These are phyloP conservation scores for Pythium diclinum DNA, from an alignment of 352 stramenopile genomes.

Conservation along the genomic window DNA sequence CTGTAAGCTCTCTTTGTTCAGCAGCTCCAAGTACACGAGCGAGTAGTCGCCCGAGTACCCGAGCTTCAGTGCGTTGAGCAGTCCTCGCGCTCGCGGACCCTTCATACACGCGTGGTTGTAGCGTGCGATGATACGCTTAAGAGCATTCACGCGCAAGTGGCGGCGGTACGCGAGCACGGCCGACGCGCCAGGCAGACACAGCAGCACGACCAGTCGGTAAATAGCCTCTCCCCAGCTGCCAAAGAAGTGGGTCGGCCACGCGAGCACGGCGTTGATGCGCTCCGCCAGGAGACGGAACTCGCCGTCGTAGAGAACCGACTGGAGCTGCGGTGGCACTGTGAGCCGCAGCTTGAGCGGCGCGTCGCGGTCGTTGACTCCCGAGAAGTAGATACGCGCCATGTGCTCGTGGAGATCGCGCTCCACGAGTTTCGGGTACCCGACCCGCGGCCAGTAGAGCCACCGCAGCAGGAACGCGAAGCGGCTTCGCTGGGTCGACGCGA, in stretches of 20 bases:
- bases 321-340: constrained; percentile 53
- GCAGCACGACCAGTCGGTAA: constrained; percentile 49
- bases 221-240: constrained; percentile 61
- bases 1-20: constrained; percentile 72
- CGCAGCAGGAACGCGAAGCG: constrained; percentile 55
- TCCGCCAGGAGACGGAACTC: constrained; percentile 65
- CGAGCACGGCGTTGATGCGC: constrained; percentile 58
- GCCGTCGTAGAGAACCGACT: constrained; percentile 63
- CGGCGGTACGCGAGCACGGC: constrained; percentile 64
- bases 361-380: constrained; percentile 59
- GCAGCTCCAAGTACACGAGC: constrained; percentile 72
- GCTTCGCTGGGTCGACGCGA: constrained; percentile 50
- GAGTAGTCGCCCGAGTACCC: constrained; percentile 80
- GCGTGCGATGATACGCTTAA: constrained; percentile 71
- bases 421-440: constrained; percentile 75
- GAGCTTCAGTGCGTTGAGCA: constrained; percentile 77
- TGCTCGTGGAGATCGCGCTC: constrained; percentile 78
- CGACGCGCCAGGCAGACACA: constrained; percentile 72
- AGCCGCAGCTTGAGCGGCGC: constrained; percentile 54
- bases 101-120: constrained; percentile 87
- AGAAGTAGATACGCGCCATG: constrained; percentile 77
- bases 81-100: constrained; percentile 52
- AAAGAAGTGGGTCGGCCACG: constrained; percentile 44
- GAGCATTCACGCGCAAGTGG: constrained; percentile 68
- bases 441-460: constrained; percentile 73